Evolutionary conservation across 805 yeast genomes (phyloP).

Genomic region (Jamesozyma lodderae): DNA sequence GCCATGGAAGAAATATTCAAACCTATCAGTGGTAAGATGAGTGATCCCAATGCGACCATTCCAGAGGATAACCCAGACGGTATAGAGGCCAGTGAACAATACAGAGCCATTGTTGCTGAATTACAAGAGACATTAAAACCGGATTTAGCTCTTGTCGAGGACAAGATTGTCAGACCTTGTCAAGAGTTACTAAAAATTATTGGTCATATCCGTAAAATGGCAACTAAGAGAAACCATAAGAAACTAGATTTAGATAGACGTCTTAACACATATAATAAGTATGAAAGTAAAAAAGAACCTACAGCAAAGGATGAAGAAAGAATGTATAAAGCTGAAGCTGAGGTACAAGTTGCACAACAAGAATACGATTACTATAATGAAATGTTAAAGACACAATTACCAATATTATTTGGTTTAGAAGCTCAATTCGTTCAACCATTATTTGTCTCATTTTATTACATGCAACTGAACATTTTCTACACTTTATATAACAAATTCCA

Average conservation of each 20-base stretch:
- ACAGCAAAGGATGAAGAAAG: conserved; percentile 86
- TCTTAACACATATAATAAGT: conserved; percentile 56
- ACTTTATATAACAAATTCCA: conserved; percentile 86
- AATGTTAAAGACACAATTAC: conserved; percentile 84
- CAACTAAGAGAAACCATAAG: conserved; percentile 90
- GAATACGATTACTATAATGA: conserved; percentile 95
- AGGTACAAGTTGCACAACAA: conserved; percentile 82
- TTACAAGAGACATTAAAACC: conserved; percentile 82
- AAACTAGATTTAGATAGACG: conserved; percentile 89
- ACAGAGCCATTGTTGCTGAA: conserved; percentile 78
- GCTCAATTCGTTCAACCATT: conserved; percentile 88
- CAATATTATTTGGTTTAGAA: conserved; percentile 78
- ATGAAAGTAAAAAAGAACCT: conserved; percentile 74
- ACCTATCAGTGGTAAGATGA: conserved; percentile 86
- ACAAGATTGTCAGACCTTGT: conserved; percentile 83
- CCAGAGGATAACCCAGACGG: conserved; percentile 97
- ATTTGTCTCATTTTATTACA: conserved; percentile 88
- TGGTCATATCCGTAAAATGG: conserved; percentile 80
- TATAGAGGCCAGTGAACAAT: conserved; percentile 87
- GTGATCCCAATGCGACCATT: conserved; percentile 77
- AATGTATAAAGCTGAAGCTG: conserved; percentile 82
- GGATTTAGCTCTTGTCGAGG: conserved; percentile 84
- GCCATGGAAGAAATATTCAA: conserved; percentile 93
- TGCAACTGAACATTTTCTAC: conserved; percentile 96
- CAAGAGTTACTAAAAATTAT: conserved; percentile 81